Conservation (phyloP, 192 early-diverging fungal genomes). For the Coemansia furcata region DNA sequence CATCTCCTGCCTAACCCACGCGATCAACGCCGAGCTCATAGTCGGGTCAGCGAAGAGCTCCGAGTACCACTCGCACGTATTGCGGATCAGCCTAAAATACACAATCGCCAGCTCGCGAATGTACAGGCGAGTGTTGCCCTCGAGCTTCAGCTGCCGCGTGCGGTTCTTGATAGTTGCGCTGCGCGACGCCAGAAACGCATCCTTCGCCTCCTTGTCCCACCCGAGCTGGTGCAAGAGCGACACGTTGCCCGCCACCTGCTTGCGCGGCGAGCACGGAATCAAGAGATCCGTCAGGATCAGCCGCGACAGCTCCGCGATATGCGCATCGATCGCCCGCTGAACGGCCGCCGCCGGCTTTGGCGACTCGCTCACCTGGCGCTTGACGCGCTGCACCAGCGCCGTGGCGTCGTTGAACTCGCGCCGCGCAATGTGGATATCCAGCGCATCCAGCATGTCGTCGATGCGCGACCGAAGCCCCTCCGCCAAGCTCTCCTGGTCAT, state of each 20-base stretch:
- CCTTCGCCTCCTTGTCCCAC: conserved; percentile 66
- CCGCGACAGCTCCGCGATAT: conserved; percentile 51
- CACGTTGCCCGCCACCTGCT: conserved; percentile 77
- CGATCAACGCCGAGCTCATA: conserved; percentile 91
- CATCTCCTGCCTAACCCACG: conserved; percentile 87
- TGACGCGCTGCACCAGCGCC: conserved; percentile 34
- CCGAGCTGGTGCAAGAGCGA: conserved; percentile 73
- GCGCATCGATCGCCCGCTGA: conserved; percentile 23
- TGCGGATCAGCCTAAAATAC: conserved; percentile 87
- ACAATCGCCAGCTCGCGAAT: conserved; percentile 84
- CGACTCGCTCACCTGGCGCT: conserved; percentile 13
- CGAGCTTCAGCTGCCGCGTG: conserved; percentile 72
- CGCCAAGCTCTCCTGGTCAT: conserved; percentile 10
- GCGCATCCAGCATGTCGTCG: conserved; percentile 75
- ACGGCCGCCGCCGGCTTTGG: conserved; percentile 31
- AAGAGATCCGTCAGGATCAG: conserved; percentile 69
- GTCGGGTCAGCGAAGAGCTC: conserved; percentile 81
- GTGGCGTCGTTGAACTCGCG: conserved; percentile 88
- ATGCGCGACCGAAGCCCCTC: conserved; percentile 30
- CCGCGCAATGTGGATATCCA: conserved; percentile 92
- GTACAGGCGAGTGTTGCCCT: conserved; percentile 84
- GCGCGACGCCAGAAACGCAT: conserved; percentile 80
- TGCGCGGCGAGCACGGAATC: conserved; percentile 76
- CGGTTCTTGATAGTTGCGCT: conserved; percentile 69
- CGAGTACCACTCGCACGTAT: conserved; percentile 96